Evolutionary conservation across 495 filamentous ascomycete species (phyloP).

Genomic region (Neurospora sublineolata): DNA sequence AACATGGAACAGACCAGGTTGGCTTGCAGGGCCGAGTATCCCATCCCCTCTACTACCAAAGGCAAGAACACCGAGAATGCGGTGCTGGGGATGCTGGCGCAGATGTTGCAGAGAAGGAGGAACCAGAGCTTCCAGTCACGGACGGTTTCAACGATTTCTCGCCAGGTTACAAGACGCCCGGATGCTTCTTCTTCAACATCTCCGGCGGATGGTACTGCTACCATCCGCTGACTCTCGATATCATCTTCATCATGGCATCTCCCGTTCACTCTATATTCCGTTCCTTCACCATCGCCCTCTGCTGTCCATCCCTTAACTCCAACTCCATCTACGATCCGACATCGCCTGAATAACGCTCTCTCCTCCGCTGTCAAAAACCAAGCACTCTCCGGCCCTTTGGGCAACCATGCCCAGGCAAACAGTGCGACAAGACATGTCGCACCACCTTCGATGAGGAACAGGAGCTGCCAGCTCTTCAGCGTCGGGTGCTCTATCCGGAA

Average conservation of each 20-base stretch:
- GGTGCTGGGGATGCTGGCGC: slow-evolving; percentile 38
- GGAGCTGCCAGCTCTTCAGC: slow-evolving; percentile 41
- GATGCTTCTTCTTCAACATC: slow-evolving; percentile 10
- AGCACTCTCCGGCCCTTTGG: slow-evolving; percentile 35
- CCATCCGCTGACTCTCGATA: slow-evolving; percentile 15
- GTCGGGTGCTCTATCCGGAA: slow-evolving; percentile 16
- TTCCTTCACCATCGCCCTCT: not conserved
- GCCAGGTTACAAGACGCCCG: slow-evolving; percentile 19
- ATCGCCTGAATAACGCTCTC: slow-evolving; percentile 3
- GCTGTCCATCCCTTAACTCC: slow-evolving; percentile 5
- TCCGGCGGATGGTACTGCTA: slow-evolving; percentile 9
- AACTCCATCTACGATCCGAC: not conserved
- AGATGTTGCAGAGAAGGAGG: slow-evolving; percentile 41
- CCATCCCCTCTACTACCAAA: slow-evolving; percentile 34
- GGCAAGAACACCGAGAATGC: slow-evolving; percentile 49
- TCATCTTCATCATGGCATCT: not conserved
- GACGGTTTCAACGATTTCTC: slow-evolving; percentile 38
- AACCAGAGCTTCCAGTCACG: slow-evolving; percentile 42
- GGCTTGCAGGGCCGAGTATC: slow-evolving; percentile 30
- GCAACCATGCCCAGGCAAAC: slow-evolving; percentile 39
- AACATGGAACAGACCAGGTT: slow-evolving; percentile 28
- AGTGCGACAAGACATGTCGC: slow-evolving; percentile 37
- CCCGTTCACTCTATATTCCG: not conserved
- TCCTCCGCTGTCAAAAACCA: slow-evolving; percentile 44
- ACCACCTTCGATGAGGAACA: slow-evolving; percentile 46